Evolutionary conservation across 2,329 filamentous ascomycete species (phyloP).

Genomic region (Helicocarpus griseus): DNA sequence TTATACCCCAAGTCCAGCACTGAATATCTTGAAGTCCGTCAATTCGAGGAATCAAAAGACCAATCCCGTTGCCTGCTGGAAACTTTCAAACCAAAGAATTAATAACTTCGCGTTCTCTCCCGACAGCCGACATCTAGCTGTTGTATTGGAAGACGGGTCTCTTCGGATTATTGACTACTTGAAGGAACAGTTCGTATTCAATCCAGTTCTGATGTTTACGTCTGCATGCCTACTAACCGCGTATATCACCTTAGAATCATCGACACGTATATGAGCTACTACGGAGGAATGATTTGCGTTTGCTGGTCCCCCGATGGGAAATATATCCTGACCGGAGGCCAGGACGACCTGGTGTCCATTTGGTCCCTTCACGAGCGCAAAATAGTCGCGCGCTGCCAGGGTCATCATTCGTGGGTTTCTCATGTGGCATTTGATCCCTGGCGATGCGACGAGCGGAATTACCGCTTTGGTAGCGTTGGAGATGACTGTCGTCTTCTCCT

Average conservation of each 20-base stretch:
- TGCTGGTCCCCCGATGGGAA: slow-evolving; percentile 97
- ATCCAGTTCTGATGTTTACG: not conserved
- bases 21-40: slow-evolving; percentile 81
- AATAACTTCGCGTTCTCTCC: slow-evolving; percentile 90
- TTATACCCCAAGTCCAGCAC: slow-evolving; percentile 25
- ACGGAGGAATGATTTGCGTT: slow-evolving; percentile 83
- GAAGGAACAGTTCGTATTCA: slow-evolving; percentile 63
- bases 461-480: slow-evolving; percentile 90
- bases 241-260: slow-evolving; percentile 51
- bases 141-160: slow-evolving; percentile 85
- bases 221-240: slow-evolving; percentile 8
- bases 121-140: slow-evolving; percentile 73
- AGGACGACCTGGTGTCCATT: slow-evolving; percentile 92
- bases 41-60: slow-evolving; percentile 87
- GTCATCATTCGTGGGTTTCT: slow-evolving; percentile 92
- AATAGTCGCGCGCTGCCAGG: slow-evolving; percentile 84
- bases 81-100: slow-evolving; percentile 79
- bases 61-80: slow-evolving; percentile 90
- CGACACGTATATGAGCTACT: slow-evolving; percentile 82
- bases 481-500: slow-evolving; percentile 84
- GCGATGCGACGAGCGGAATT: slow-evolving; percentile 91
- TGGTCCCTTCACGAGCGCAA: slow-evolving; percentile 80
- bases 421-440: slow-evolving; percentile 91
- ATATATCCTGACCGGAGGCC: slow-evolving; percentile 88
- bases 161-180: slow-evolving; percentile 86